Conservation (phyloP, 2,329 filamentous ascomycete species). For the Aschersonia sp. region DNA sequence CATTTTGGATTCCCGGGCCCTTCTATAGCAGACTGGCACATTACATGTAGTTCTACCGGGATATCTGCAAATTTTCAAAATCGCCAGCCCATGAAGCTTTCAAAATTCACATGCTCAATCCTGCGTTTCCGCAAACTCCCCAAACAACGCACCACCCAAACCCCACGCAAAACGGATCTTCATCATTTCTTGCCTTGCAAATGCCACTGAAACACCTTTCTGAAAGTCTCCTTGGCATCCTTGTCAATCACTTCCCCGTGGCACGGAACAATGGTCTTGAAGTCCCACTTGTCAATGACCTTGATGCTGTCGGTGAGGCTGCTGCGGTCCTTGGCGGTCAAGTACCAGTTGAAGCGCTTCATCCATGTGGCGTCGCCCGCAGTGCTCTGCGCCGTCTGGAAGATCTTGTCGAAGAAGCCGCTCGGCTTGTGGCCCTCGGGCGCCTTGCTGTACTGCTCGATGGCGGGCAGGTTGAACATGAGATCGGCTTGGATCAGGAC, state of each 20-base stretch:
- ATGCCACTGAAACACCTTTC: slow-evolving; percentile 75
- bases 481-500: slow-evolving; percentile 83
- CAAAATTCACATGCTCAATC: too few relatives aligned
- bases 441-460: slow-evolving; percentile 71
- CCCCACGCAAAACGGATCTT: neutral
- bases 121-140: too few relatives aligned
- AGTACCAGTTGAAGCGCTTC: slow-evolving; percentile 74
- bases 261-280: slow-evolving; percentile 74
- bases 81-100: too few relatives aligned
- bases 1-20: too few relatives aligned
- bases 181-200: slow-evolving; percentile 26
- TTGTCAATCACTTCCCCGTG: slow-evolving; percentile 81
- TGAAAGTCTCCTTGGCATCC: slow-evolving; percentile 58
- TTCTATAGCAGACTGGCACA: too few relatives aligned
- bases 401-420: slow-evolving; percentile 27
- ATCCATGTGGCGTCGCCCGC: slow-evolving; percentile 54
- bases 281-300: slow-evolving; percentile 68
- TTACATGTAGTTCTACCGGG: too few relatives aligned
- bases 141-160: too few relatives aligned
- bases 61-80: too few relatives aligned
- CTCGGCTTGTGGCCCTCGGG: slow-evolving; percentile 20
- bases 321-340: slow-evolving; percentile 43
- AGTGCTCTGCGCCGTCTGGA: slow-evolving; percentile 43
- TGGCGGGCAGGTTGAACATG: slow-evolving; percentile 78
- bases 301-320: slow-evolving; percentile 57